Percentiles rank a stretch among this genome's conserved stretches.
Conservation (phyloP, 495 filamentous ascomycete genomes). For the Penicillium nucicola region DNA sequence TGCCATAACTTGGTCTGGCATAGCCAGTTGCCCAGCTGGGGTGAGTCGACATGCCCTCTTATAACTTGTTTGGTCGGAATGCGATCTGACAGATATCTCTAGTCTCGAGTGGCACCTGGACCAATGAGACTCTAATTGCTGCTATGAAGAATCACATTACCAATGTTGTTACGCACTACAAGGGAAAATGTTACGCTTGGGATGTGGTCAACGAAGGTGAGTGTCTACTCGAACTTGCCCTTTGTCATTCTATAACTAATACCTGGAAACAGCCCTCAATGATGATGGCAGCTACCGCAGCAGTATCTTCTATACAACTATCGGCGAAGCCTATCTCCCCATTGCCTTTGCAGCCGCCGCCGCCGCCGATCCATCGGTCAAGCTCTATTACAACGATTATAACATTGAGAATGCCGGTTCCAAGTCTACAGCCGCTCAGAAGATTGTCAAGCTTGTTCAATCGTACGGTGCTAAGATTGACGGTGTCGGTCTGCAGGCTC, state of each 20-base stretch:
- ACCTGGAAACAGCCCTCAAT: conserved; percentile 26
- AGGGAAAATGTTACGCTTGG: conserved; percentile 50
- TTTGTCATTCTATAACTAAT: not conserved
- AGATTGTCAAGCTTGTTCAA: conserved; percentile 52
- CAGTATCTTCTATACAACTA: conserved; percentile 39
- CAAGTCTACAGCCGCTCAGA: conserved; percentile 44
- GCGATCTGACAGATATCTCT: conserved; percentile 9
- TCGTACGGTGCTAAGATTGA: conserved; percentile 56
- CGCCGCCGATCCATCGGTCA: conserved; percentile 44
- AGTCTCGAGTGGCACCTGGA: conserved; percentile 55
- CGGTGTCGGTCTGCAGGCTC: conserved; percentile 62
- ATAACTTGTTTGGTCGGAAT: not conserved
- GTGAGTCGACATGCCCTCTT: conserved; percentile 18
- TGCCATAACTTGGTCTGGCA: conserved; percentile 65
- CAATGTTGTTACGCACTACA: conserved; percentile 50
- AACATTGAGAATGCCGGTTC: conserved; percentile 56
- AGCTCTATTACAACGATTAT: conserved; percentile 70
- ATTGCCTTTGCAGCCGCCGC: conserved; percentile 47
- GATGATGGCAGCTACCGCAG: conserved; percentile 45
- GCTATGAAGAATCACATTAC: conserved; percentile 52
- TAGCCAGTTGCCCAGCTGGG: conserved; percentile 57
- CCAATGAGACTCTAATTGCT: conserved; percentile 46
- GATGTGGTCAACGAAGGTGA: conserved; percentile 43
- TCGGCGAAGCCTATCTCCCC: conserved; percentile 44
- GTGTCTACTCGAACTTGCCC: not conserved